A percentile compares a stretch with the other conserved stretches of the same genome.
These are phyloP conservation scores for Colletotrichum tropicale DNA, from an alignment of 2,329 filamentous ascomycete species.

Conservation along the genomic window DNA sequence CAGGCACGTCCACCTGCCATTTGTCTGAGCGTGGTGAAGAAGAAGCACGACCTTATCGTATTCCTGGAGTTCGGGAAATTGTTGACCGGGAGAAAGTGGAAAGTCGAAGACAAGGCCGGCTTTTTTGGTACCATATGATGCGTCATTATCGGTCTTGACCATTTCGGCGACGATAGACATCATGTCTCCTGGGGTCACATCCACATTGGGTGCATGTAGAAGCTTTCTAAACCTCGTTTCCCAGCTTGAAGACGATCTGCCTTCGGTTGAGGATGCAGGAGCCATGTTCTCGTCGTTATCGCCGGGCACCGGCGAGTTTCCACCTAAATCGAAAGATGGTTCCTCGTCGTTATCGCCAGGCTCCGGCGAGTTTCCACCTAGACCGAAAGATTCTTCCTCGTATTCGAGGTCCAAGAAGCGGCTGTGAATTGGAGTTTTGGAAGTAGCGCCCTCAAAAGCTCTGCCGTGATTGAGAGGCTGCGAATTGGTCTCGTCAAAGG, in stretches of 20 bases:
- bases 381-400: neutral
- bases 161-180: fast-evolving
- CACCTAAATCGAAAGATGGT: neutral
- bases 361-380: neutral
- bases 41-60: neutral
- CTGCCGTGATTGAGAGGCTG: neutral
- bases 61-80: neutral
- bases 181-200: neutral
- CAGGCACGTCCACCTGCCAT: neutral
- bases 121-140: neutral
- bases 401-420: neutral
- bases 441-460: too few species aligned
- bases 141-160: fast-evolving
- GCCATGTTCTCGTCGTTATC: neutral
- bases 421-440: too few species aligned
- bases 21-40: neutral
- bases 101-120: neutral
- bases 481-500: neutral
- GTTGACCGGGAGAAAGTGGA: neutral
- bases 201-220: neutral
- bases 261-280: neutral
- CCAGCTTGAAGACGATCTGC: neutral
- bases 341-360: neutral
- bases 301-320: neutral
- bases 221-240: neutral